These are phyloP conservation scores for Boletales sp. DNA, from an alignment of 768 basidiomycete species.

Conservation along the genomic window DNA sequence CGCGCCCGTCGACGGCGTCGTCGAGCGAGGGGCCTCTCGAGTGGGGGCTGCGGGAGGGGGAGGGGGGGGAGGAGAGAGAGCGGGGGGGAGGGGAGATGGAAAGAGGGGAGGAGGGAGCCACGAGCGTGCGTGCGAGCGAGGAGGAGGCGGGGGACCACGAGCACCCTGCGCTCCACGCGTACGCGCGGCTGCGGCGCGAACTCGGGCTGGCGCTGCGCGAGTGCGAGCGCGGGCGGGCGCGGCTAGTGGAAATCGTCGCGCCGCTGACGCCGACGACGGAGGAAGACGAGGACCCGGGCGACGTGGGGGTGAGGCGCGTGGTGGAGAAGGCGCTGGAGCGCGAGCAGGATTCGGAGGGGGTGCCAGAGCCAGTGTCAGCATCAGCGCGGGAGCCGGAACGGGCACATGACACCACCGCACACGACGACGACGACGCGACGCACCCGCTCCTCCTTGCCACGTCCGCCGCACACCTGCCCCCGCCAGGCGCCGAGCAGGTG, in stretches of 20 bases:
- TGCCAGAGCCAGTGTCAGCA: background rate
- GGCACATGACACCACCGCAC: background rate
- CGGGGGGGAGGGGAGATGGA: too few species aligned
- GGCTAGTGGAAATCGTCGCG: slow-evolving; percentile 54
- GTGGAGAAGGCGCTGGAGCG: too few species aligned
- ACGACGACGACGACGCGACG: slow-evolving; percentile 35
- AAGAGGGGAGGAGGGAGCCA: too few species aligned
- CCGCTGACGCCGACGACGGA: slow-evolving; percentile 39
- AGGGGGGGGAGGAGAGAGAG: too few species aligned
- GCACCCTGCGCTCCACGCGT: slow-evolving; percentile 59
- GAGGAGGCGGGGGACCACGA: slow-evolving; percentile 23
- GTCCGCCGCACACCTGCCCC: slow-evolving; percentile 36
- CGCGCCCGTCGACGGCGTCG: slow-evolving; percentile 19
- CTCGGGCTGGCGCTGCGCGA: slow-evolving; percentile 76
- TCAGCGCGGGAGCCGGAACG: too few species aligned
- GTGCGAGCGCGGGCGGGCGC: slow-evolving; percentile 75
- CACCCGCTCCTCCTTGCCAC: slow-evolving; percentile 51
- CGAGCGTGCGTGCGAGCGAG: too few species aligned
- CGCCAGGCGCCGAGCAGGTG: slow-evolving; percentile 76
- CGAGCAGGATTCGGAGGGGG: too few species aligned
- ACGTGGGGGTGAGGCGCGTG: too few species aligned
- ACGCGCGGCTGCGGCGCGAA: slow-evolving; percentile 72
- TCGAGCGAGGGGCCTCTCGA: background rate
- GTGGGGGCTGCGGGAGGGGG: too few species aligned
- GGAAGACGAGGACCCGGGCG: slow-evolving; percentile 48